phyloP scores from a whole-genome alignment of 108 stramenopile genomes.

The Nitzschia sp. region DNA sequence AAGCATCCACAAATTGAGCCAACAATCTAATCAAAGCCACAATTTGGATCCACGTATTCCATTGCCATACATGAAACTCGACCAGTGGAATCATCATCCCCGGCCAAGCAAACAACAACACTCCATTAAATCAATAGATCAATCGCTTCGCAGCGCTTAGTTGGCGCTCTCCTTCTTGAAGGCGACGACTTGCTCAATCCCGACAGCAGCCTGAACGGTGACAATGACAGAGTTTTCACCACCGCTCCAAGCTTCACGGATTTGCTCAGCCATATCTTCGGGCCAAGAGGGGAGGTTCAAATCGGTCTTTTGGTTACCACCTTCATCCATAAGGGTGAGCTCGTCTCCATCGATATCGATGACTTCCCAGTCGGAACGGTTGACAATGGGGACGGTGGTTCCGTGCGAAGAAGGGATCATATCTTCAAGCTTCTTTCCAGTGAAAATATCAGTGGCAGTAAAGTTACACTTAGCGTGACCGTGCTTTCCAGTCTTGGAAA shows the following conservation, averaged over 20 bases:
- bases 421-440: conserved; percentile 99
- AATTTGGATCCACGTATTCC: background rate
- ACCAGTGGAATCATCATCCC: no score
- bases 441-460: conserved; percentile 98
- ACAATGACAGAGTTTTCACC: conserved; percentile 88
- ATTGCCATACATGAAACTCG: conserved; percentile 7
- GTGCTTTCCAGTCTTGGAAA: conserved; percentile 99
- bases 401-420: conserved; percentile 98
- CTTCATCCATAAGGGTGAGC: conserved; percentile 97
- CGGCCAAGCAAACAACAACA: conserved; percentile 2
- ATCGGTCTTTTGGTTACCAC: conserved; percentile 97
- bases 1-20: background rate
- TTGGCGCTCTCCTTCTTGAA: conserved; percentile 79
- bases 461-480: conserved; percentile 99
- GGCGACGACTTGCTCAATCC: conserved; percentile 87
- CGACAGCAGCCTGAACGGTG: conserved; percentile 89
- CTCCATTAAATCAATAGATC: background rate
- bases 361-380: conserved; percentile 94
- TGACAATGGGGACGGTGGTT: conserved; percentile 96
- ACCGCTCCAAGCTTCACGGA: conserved; percentile 90
- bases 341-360: conserved; percentile 97
- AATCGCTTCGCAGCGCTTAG: conserved; percentile 10
- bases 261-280: conserved; percentile 90
- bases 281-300: conserved; percentile 92
- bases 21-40: background rate